Evolutionary conservation across 2,329 filamentous ascomycete genomes (phyloP), one percentile per base, ranked within the genome.

Genomic region (Mariannaea sp.): DNA sequence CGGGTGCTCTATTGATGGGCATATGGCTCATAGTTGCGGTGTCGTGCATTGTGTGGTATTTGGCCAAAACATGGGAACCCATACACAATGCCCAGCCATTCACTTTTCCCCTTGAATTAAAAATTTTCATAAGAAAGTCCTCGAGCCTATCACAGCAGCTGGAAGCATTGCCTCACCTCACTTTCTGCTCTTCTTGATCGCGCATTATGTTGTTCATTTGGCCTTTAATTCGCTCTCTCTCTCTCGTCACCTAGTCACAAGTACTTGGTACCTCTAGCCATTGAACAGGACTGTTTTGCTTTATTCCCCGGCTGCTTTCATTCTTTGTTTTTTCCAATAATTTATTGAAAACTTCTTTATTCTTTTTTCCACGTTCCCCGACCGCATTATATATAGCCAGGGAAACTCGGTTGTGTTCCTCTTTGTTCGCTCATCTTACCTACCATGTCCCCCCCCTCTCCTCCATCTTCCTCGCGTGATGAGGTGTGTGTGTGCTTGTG

Each of bases 71-170:
- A 45, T 5, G 5, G 5, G 5, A 32, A 32, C 5, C 13, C 10
- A 10, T 6, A 32, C 5, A 32, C 7, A 12, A 41, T 41, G 29
- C 42, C 49, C 49, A 52, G 49, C 49, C 49, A 41, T 52, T 44
- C 49, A 10, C 29, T 22, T 46, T 52, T 52, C 44, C 24, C 27
- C 32, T 35, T 17, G 46, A 52, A 52, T 41, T 29, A 41, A 52
- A 32, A 12, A n/a, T n/a, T n/a, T n/a, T n/a, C n/a, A n/a, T n/a
- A n/a, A n/a, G n/a, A n/a, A n/a, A n/a, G n/a, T n/a, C n/a, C n/a
- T 19, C 42, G 42, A 35, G 49, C 49, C 42, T 29, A 36, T 52
- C 42, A 46, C 32, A 29, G 14, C 42, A 41, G 27, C 14, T 40
- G 22, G 13, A 32, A 13, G 39, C 16, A 26, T 39, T 38, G 17